These are phyloP conservation scores for Phaeosphaeria sp. DNA, from an alignment of 2,329 filamentous ascomycete genomes.

Conservation along the genomic window DNA sequence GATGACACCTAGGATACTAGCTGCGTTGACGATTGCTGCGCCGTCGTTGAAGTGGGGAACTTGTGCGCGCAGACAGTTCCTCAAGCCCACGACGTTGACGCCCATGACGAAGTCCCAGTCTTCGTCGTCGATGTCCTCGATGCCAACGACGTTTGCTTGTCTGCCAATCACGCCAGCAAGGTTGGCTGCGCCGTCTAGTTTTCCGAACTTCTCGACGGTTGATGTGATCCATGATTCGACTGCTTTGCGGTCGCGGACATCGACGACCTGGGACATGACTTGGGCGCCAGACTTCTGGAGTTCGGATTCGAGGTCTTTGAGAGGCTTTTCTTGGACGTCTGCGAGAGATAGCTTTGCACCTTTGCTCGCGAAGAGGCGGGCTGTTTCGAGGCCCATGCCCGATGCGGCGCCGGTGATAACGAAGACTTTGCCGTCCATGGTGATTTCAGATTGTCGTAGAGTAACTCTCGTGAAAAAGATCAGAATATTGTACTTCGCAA, in stretches of 20 bases:
- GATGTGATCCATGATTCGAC: constrained; percentile 61
- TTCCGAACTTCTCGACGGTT: constrained; percentile 57
- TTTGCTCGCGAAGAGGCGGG: constrained; percentile 31
- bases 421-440: constrained; percentile 38
- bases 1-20: constrained; percentile 60
- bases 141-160: constrained; percentile 24
- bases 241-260: constrained; percentile 55
- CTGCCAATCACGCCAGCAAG: constrained; percentile 54
- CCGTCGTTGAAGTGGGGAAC: constrained; percentile 50
- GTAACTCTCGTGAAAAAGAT: not conserved
- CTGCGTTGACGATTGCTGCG: constrained; percentile 52
- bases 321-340: constrained; percentile 36
- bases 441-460: constrained; percentile 13
- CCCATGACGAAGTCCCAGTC: constrained; percentile 50
- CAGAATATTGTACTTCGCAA: not conserved
- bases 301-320: constrained; percentile 28
- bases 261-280: constrained; percentile 52
- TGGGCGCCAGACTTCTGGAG: constrained; percentile 21
- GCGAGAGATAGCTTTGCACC: constrained; percentile 41
- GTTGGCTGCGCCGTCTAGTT: constrained; percentile 49
- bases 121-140: constrained; percentile 42
- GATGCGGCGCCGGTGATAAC: constrained; percentile 41
- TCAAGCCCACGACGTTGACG: constrained; percentile 48
- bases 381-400: constrained; percentile 40
- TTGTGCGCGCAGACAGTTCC: constrained; percentile 50